Conservation (phyloP, 306 rosid species). For the Abrus precatorius region DNA sequence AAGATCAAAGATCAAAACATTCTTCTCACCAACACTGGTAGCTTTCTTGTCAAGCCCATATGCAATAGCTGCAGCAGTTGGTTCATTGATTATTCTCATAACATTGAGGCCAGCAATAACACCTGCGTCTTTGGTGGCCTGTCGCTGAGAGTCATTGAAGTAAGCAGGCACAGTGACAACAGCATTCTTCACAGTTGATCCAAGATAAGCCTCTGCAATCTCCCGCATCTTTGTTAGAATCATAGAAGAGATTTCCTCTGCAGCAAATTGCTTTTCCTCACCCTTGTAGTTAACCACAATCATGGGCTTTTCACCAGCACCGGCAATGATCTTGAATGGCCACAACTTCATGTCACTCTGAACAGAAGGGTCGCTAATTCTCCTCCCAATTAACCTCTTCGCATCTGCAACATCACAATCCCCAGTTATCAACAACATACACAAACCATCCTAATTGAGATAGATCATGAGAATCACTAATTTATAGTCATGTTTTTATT, state of each 20-base stretch:
- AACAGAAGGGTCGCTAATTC: constrained; percentile 66
- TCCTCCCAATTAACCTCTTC: constrained; percentile 86
- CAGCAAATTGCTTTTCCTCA: constrained; percentile 67
- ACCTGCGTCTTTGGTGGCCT: constrained; percentile 80
- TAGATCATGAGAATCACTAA: too few species aligned
- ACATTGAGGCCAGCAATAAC: constrained; percentile 80
- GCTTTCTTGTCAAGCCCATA: constrained; percentile 81
- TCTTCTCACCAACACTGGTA: constrained; percentile 67
- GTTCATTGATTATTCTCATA: constrained; percentile 72
- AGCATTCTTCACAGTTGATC: constrained; percentile 69
- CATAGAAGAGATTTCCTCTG: constrained; percentile 82
- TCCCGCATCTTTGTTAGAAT: constrained; percentile 84
- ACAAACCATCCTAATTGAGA: neutral
- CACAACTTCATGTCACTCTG: constrained; percentile 79
- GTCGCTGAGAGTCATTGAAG: constrained; percentile 79
- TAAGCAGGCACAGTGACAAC: constrained; percentile 90
- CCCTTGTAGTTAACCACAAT: constrained; percentile 69
- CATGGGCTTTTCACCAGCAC: constrained; percentile 75
- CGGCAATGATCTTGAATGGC: constrained; percentile 75
- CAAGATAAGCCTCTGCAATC: constrained; percentile 87
- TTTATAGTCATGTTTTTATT: too few species aligned
- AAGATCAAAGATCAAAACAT: constrained; percentile 71
- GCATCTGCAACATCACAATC: constrained; percentile 62
- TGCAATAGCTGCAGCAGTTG: constrained; percentile 79
- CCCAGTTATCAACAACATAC: constrained; percentile 14